Conservation (phyloP, 148 eudicot genomes). For the Euryodendron excelsum region DNA sequence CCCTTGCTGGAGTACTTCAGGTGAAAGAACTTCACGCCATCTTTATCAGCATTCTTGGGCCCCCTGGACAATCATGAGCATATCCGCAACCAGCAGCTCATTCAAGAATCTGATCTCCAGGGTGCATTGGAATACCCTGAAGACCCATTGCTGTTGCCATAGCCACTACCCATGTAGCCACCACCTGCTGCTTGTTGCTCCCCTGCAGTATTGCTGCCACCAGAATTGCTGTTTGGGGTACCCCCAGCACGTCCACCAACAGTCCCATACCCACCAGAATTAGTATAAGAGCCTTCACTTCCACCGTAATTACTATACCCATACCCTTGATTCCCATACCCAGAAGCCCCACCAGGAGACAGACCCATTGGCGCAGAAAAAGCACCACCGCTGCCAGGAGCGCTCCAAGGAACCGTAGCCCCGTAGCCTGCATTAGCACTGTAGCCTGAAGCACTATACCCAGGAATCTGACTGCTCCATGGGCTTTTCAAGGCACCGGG, state of each 20-base stretch:
- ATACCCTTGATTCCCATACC: constrained; percentile 8
- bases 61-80: neutral
- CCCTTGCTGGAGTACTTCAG: neutral
- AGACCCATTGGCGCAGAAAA: constrained; percentile 16
- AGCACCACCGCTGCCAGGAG: neutral
- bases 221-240: constrained; percentile 12
- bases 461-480: constrained; percentile 18
- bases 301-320: constrained; percentile 11
- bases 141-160: constrained; percentile 1
- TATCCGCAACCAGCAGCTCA: neutral
- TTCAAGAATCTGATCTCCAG: constrained; percentile 18
- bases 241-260: constrained; percentile 14
- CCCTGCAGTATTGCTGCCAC: neutral
- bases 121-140: constrained; percentile 13
- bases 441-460: constrained; percentile 16
- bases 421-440: constrained; percentile 11
- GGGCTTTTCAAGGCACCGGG: constrained; percentile 7
- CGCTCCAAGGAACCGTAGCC: constrained; percentile 8
- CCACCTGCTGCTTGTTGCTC: constrained; percentile 11
- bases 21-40: neutral
- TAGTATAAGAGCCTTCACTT: constrained; percentile 9
- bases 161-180: constrained; percentile 1
- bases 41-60: neutral
- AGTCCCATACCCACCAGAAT: constrained; percentile 17
- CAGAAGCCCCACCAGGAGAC: constrained; percentile 18